Percentiles rank a stretch among this genome's conserved stretches.
These are phyloP conservation scores for Teratosphaeria destructans DNA, from an alignment of 2,329 filamentous ascomycete genomes.

Conservation along the genomic window DNA sequence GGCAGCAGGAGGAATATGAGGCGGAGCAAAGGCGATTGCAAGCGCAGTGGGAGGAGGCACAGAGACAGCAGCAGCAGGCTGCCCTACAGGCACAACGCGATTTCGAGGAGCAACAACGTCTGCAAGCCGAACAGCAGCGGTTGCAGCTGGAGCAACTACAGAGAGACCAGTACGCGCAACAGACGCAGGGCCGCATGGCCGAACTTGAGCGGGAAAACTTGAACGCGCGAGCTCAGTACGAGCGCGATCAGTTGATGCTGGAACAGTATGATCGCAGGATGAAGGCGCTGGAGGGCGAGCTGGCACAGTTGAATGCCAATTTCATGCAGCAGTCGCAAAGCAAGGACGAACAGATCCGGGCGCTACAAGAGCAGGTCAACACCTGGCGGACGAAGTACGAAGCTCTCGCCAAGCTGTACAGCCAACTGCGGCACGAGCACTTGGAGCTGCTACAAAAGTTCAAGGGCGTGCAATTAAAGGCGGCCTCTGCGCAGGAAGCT, in stretches of 20 bases:
- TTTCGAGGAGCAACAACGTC: conserved; percentile 92
- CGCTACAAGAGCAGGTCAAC: conserved; percentile 92
- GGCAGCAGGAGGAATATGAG: conserved; percentile 90
- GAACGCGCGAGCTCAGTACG: conserved; percentile 87
- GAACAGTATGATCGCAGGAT: conserved; percentile 92
- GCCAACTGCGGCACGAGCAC: conserved; percentile 89
- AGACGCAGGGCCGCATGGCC: conserved; percentile 90
- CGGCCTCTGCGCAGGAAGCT: conserved; percentile 90
- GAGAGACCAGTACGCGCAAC: conserved; percentile 79
- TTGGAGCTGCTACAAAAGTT: conserved; percentile 91
- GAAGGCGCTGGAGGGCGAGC: conserved; percentile 81
- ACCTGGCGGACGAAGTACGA: conserved; percentile 98
- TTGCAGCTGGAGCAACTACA: conserved; percentile 83
- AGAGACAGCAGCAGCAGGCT: conserved; percentile 70
- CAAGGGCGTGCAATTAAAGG: conserved; percentile 91
- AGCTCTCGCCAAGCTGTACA: conserved; percentile 90
- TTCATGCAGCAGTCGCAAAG: conserved; percentile 76
- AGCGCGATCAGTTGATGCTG: conserved; percentile 92
- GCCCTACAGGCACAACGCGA: conserved; percentile 79
- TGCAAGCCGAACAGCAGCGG: conserved; percentile 78
- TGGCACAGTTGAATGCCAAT: conserved; percentile 70
- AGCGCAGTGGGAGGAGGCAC: conserved; percentile 72
- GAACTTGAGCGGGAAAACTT: conserved; percentile 93
- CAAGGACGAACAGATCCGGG: conserved; percentile 87
- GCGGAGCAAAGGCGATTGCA: conserved; percentile 84